Evolutionary conservation across 805 yeast species (phyloP), one percentile per base, ranked within the genome.

Genomic region (Starmerella sirachaensis): DNA sequence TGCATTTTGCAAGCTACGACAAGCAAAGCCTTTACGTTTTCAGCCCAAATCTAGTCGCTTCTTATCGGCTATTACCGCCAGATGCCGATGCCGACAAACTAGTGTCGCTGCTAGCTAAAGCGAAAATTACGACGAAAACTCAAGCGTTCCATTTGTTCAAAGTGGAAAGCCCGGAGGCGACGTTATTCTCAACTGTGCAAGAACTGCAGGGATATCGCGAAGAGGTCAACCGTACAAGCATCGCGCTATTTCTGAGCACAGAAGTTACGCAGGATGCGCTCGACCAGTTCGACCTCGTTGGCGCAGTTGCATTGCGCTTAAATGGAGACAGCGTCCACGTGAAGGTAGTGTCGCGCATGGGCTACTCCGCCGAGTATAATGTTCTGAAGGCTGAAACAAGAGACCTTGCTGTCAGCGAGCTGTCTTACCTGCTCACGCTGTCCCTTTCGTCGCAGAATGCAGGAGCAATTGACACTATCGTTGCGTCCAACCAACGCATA

Each of bases 71-170:
- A 10, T 32, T 43, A n/a, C 50, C 45, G 33, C 48, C 46, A 14
- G 57, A 38, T 30, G 47, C 31, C 39, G 47, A 26, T 39, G 59
- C 64, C 3, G 40, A 55, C 18, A 66, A 66, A 36, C 65, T 79
- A 26, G 65, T 77, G 23, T 74, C 72, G 35, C 59, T 75, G 25
- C 54, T 78, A 5, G 72, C 75, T 41, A 78, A 81, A 54, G 79
- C 93, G 0, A 74, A 72, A 43, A 69, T 83, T 16, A 63, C 86
- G 37, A 74, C 74, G 53, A 86, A 88, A 52, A 70, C 76, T 1
- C 79, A 84, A 33, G 86, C 94, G 3, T 84, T 86, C 59, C 95
- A 86, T 60, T 60, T 88, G 22, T 88, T 88, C 64, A 73, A 69
- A 25, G 63, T 72, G 3, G 45, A 51, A 7, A 40, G 46, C 3